These are phyloP conservation scores for Chaetomiaceae sp. DNA, from an alignment of 2,329 filamentous ascomycete species.

Conservation along the genomic window DNA sequence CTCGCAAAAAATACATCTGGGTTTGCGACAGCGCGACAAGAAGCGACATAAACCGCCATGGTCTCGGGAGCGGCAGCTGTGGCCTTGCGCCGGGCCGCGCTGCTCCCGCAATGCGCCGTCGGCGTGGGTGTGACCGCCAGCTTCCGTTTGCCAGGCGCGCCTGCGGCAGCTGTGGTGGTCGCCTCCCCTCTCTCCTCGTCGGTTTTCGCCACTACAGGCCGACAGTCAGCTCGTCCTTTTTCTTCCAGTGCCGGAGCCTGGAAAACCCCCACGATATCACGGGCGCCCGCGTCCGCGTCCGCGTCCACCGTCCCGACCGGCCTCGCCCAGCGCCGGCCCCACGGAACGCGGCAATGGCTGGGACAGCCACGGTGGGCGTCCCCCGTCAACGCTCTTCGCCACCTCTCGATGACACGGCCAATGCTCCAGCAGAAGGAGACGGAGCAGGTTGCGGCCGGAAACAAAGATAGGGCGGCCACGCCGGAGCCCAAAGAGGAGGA, in stretches of 20 bases:
- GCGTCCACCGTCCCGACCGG: slow-evolving; percentile 4
- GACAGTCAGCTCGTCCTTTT: slow-evolving; percentile 15
- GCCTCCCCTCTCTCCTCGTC: not conserved
- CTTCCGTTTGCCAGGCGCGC: not conserved
- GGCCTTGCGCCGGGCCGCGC: slow-evolving; percentile 41
- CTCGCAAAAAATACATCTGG: slow-evolving; percentile 13
- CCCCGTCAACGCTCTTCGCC: slow-evolving; percentile 22
- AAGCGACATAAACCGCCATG: slow-evolving; percentile 38
- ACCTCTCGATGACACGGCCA: slow-evolving; percentile 26
- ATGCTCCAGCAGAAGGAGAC: slow-evolving; percentile 19
- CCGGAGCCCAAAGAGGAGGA: slow-evolving; percentile 29
- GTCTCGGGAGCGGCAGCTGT: slow-evolving; percentile 40
- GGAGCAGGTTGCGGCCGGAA: slow-evolving; percentile 13
- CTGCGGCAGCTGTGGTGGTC: slow-evolving; percentile 23
- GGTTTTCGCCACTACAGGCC: slow-evolving; percentile 2
- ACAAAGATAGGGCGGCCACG: slow-evolving; percentile 7
- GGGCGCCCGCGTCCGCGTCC: slow-evolving; percentile 3
- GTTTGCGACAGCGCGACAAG: slow-evolving; percentile 7
- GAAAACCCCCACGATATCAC: slow-evolving; percentile 6
- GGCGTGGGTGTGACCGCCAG: slow-evolving; percentile 26
- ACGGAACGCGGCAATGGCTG: slow-evolving; percentile 12
- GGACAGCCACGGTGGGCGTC: slow-evolving; percentile 20
- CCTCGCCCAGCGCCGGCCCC: slow-evolving; percentile 3
- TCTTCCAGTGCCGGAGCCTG: slow-evolving; percentile 12
- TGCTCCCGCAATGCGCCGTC: slow-evolving; percentile 45